Evolutionary conservation across 2,329 filamentous ascomycete species (phyloP).

Genomic region (Scedosporium dehoogii): DNA sequence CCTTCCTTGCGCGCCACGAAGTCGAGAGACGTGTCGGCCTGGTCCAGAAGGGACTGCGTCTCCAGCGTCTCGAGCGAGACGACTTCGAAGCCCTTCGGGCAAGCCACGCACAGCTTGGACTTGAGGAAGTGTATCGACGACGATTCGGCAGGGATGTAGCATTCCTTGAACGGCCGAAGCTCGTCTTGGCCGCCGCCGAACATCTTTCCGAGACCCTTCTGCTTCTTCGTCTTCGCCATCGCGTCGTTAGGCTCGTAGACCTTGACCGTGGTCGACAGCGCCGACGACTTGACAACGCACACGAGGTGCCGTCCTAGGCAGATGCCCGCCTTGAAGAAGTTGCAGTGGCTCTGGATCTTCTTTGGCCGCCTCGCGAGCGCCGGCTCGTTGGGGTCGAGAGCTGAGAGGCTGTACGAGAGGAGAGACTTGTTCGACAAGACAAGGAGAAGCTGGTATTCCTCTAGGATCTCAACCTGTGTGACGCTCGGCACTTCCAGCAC

Average conservation of each 20-base stretch:
- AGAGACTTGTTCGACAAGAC: slow-evolving; percentile 91
- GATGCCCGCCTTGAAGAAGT: slow-evolving; percentile 96
- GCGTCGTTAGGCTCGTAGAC: slow-evolving; percentile 98
- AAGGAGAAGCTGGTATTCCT: slow-evolving; percentile 86
- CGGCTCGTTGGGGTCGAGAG: slow-evolving; percentile 74
- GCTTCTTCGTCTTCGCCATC: slow-evolving; percentile 87
- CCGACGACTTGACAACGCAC: slow-evolving; percentile 90
- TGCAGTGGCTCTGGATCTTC: slow-evolving; percentile 95
- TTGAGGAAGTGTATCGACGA: slow-evolving; percentile 96
- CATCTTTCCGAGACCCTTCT: slow-evolving; percentile 91
- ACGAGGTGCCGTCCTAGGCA: slow-evolving; percentile 90
- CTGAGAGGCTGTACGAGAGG: slow-evolving; percentile 78
- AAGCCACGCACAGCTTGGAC: slow-evolving; percentile 92
- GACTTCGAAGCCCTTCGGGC: slow-evolving; percentile 91
- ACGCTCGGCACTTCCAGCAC: slow-evolving; percentile 81
- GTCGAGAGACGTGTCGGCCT: slow-evolving; percentile 94
- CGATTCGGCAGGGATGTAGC: slow-evolving; percentile 98
- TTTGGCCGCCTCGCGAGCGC: slow-evolving; percentile 75
- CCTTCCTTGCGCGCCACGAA: slow-evolving; percentile 92
- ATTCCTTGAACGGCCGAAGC: slow-evolving; percentile 95
- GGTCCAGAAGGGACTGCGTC: slow-evolving; percentile 91
- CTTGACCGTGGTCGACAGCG: slow-evolving; percentile 91
- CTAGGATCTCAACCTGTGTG: slow-evolving; percentile 90
- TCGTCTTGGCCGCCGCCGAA: slow-evolving; percentile 89
- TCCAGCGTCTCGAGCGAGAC: slow-evolving; percentile 96